A percentile compares a stretch with the other conserved stretches of the same genome.
Evolutionary conservation across 179 eudicot species (phyloP).

Genomic region (Heliamphora pulchella): DNA sequence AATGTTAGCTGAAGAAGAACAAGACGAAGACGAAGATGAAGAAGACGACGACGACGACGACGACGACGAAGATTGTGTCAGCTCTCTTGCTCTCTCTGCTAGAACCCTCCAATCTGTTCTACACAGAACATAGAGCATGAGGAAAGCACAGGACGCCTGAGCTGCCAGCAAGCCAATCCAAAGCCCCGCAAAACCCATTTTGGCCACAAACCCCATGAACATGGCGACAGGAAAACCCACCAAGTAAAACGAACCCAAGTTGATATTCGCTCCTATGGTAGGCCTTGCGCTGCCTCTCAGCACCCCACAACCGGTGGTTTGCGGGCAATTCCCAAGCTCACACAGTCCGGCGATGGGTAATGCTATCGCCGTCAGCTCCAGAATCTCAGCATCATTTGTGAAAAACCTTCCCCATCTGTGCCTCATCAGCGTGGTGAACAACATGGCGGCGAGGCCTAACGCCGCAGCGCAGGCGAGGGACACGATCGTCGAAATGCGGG

Average conservation of each 20-base stretch:
- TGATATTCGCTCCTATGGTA: too few relatives aligned
- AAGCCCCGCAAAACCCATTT: conserved; percentile 38
- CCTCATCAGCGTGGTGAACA: conserved; percentile 30
- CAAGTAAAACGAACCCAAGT: too few relatives aligned
- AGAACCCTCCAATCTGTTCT: conserved; percentile 38
- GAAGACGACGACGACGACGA: conserved; percentile 31
- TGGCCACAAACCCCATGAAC: conserved; percentile 28
- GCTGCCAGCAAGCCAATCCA: conserved; percentile 45
- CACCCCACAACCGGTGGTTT: too few relatives aligned
- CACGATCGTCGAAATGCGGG: conserved; percentile 38
- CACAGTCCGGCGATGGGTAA: too few relatives aligned
- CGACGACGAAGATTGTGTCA: too few relatives aligned
- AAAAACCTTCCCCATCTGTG: conserved; percentile 37
- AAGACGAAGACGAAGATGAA: conserved; percentile 11
- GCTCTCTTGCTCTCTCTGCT: too few relatives aligned
- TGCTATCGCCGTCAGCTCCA: too few relatives aligned
- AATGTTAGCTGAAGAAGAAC: neutral
- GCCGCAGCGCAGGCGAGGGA: conserved; percentile 27
- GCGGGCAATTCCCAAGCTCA: too few relatives aligned
- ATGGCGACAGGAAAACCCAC: conserved; percentile 38
- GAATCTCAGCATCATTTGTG: too few relatives aligned
- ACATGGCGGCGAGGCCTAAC: conserved; percentile 31
- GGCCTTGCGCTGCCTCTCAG: too few relatives aligned
- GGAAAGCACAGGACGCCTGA: conserved; percentile 37
- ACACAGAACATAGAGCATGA: conserved; percentile 33